Base-by-base conservation (phyloP, 306 rosid species). In the Quercus agrifolia region DNA sequence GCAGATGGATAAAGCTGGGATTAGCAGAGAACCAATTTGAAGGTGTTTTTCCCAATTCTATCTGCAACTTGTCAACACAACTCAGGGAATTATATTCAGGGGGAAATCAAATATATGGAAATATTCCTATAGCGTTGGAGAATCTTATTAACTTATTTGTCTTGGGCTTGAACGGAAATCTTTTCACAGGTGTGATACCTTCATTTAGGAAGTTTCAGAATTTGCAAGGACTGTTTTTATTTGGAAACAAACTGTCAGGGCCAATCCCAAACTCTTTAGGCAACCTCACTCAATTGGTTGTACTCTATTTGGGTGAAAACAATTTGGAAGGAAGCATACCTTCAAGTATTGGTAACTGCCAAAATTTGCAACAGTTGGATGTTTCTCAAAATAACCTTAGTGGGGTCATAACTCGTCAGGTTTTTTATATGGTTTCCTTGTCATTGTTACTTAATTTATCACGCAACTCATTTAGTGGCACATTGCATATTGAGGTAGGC, bases 391-490 rank as follows among this genome's bases (percentile, higher is more conserved):
- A 66, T 27, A 12, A 66, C 20, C 66, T 66, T 20, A 18, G 54
- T 52, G 80, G 80, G 13, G 54, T 20, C 21, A 66, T 77, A 5
- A 56, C 74, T 9, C 10, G 3, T 8, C 35, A 77, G 6, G 52
- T 76, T 52, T 62, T 76, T 46, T 5, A 12, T 41, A 17, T 76
- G n/a, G 19, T 30, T 38, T 62, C 63, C 2, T 67, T 77, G 41
- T 49, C 80, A 28, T 19, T 11, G 0, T 18, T 66, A 23, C 54
- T 67, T 0, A 19, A 52, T 73, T 52, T 77, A 2, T 77, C 73
- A 9, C 49, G 58, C 20, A 79, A 79, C 77, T 44, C 25, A 27
- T 59, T 79, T 18, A 71, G 70, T 72, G 82, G 82, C 11, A 51
- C 10, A 27, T 33, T 79, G 0, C 66, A 66, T 11, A 4, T 73